These are phyloP conservation scores for Breviolum minutum DNA, from an alignment of 73 alveolate genomes.

Conservation along the genomic window DNA sequence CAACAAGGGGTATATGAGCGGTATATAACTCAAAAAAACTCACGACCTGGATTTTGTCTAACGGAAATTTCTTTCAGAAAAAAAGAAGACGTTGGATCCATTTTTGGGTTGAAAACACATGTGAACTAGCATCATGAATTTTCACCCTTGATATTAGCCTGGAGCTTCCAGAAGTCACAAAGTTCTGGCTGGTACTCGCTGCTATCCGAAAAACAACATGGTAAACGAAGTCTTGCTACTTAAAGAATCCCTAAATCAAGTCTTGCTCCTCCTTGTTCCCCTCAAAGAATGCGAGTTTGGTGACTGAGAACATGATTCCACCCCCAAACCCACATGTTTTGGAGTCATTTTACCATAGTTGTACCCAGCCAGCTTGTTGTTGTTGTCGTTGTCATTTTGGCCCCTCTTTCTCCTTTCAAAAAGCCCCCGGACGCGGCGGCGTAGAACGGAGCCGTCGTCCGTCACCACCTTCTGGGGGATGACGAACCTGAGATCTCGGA, in stretches of 20 bases:
- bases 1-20: no score
- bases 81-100: no score
- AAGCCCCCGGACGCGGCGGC: neutral
- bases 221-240: neutral
- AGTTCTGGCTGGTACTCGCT: neutral
- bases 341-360: neutral
- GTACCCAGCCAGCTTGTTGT: neutral
- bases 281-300: neutral
- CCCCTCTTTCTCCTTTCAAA: neutral
- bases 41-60: no score
- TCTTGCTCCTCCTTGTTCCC: no score
- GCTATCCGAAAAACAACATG: neutral
- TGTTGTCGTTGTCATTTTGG: neutral
- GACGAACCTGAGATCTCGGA: neutral
- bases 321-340: neutral
- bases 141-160: neutral
- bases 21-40: no score
- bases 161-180: neutral
- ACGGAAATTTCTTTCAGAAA: no score
- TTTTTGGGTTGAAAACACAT: no score
- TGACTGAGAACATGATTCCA: neutral
- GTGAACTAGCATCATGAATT: neutral
- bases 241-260: no score
- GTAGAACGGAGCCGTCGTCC: constrained; percentile 48
- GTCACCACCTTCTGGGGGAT: constrained; percentile 73